Conservation (phyloP, 208 protist species). For the Trypanosoma congolense region DNA sequence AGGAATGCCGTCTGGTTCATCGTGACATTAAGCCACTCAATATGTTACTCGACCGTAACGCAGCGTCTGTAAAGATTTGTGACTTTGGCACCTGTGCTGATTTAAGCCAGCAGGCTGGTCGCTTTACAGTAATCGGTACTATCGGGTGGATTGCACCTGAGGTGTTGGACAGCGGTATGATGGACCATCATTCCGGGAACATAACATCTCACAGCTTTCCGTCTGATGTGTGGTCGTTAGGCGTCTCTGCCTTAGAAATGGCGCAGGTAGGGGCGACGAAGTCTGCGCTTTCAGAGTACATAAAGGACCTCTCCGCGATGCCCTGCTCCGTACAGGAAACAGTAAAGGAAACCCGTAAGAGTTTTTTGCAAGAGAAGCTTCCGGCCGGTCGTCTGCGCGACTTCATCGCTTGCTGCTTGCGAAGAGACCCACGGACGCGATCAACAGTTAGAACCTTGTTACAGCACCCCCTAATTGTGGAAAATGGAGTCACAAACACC, state of each 20-base stretch:
- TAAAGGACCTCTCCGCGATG: constrained; percentile 23
- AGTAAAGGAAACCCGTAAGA: constrained; percentile 10
- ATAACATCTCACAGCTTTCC: constrained; percentile 27
- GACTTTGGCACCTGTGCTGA: constrained; percentile 67
- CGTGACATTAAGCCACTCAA: constrained; percentile 60
- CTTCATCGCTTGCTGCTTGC: constrained; percentile 33
- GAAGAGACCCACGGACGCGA: constrained; percentile 22
- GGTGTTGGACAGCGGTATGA: constrained; percentile 35
- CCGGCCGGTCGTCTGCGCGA: constrained; percentile 17
- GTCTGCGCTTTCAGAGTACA: constrained; percentile 19
- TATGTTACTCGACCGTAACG: constrained; percentile 38
- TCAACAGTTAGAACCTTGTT: constrained; percentile 21
- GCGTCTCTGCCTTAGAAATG: constrained; percentile 47
- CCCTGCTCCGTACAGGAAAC: constrained; percentile 22
- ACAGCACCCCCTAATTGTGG: constrained; percentile 16
- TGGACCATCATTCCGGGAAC: constrained; percentile 30
- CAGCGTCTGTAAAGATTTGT: constrained; percentile 33
- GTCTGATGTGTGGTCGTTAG: constrained; percentile 59
- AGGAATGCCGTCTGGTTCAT: constrained; percentile 41
- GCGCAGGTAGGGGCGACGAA: constrained; percentile 8
- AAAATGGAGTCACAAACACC: constrained; percentile 10
- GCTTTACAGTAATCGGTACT: constrained; percentile 45
- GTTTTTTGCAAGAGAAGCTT: constrained; percentile 20
- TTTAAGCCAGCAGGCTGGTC: constrained; percentile 19
- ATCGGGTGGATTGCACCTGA: constrained; percentile 55